A percentile compares a stretch with the other conserved stretches of the same genome.
Conservation (phyloP, 805 yeast genomes). For the Starmerella asiatica region DNA sequence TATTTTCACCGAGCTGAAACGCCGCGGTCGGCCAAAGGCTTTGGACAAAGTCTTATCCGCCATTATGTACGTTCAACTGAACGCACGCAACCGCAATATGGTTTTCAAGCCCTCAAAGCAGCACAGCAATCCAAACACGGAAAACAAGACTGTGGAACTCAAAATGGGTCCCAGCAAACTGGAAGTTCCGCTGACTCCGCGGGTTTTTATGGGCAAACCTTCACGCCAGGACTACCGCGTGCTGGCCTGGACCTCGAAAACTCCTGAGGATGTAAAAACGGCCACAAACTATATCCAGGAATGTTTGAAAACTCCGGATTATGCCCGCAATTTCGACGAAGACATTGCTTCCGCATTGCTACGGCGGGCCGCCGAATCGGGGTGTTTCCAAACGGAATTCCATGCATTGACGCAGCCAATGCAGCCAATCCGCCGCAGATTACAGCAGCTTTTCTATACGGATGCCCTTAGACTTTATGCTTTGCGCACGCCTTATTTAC, state of each 20-base stretch:
- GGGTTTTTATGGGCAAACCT: constrained; percentile 22
- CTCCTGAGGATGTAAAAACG: constrained; percentile 16
- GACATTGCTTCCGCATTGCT: constrained; percentile 18
- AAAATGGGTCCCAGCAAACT: not conserved
- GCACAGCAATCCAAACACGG: no score
- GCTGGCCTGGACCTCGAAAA: constrained; percentile 13
- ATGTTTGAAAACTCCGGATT: constrained; percentile 13
- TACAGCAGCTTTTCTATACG: constrained; percentile 9
- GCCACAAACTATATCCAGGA: constrained; percentile 14
- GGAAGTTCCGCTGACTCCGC: constrained; percentile 13
- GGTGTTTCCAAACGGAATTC: constrained; percentile 12
- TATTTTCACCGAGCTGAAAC: constrained; percentile 10
- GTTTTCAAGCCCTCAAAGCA: constrained; percentile 23
- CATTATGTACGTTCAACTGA: constrained; percentile 18
- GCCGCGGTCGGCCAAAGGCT: constrained; percentile 6
- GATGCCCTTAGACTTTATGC: constrained; percentile 20
- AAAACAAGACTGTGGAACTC: constrained; percentile 9
- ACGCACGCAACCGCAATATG: constrained; percentile 13
- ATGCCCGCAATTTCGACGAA: constrained; percentile 13
- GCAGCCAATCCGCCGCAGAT: constrained; percentile 1
- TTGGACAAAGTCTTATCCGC: constrained; percentile 13
- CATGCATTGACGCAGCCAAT: constrained; percentile 4
- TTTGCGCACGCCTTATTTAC: constrained; percentile 14
- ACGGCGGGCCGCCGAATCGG: constrained; percentile 21
- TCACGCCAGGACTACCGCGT: constrained; percentile 17